Base-by-base conservation (phyloP, 495 filamentous ascomycete species). In the Cenococcum geophilum region DNA sequence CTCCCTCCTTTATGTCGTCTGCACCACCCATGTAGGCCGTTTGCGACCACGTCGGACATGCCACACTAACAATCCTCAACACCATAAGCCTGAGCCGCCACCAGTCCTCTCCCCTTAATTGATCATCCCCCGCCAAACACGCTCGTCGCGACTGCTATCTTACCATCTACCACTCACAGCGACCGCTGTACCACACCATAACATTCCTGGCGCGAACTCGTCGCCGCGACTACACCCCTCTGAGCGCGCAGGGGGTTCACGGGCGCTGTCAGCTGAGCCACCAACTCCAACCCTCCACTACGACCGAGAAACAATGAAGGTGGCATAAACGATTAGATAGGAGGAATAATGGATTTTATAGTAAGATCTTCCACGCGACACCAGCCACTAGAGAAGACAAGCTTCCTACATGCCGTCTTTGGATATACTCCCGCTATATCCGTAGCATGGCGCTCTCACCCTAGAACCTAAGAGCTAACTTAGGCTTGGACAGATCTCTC, bases 401-500 rank as follows among this genome's bases (percentile, higher is more conserved):
- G 61, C 54, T 40, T 61, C 25, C 34, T 54, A 45, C 10, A 25
- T 58, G 25, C 62, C 57, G 25, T 32, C 21, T 23, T 16, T 18
- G 18, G 18, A 14, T 10, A 45, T 23, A 27, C 25, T 52, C 49
- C 49, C 49, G 49, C 22, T 9, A 10, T 23, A 52, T 32, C 49
- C 40, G 40, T 14, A 18, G 45, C 22, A 22, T 42, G 22, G 37
- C 51, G 34, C 36, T 4, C 27, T 52, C 59, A 57, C 59, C 66
- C 42, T 37, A n/a, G 59, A 42, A 60, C 10, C 50, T 56, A 47
- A 58, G 56, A 36, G 60, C 62, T 66, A 63, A 69, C 48, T 8
- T 57, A 18, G 32, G 45, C 35, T 40, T 27, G 14, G 21, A 63
- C 70, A 97, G 92, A 83, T 96, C 70, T 95, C 90, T 72, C 83